Base-by-base conservation (phyloP, 306 rosid species). In the Psophocarpus tetragonolobus region DNA sequence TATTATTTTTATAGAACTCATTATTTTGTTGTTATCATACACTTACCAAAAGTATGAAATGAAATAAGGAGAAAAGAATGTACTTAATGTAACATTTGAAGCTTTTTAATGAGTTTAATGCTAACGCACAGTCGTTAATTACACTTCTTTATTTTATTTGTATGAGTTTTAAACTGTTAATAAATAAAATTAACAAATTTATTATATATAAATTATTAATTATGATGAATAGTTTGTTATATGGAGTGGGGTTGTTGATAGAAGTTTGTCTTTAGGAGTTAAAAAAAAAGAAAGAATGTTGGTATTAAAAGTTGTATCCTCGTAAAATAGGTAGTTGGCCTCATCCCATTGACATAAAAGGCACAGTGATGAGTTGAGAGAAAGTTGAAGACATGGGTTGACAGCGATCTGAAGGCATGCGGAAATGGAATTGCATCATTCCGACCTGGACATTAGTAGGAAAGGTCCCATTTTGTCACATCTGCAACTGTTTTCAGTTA, bases 371-470 rank as follows among this genome's bases (percentile, higher is more conserved):
- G 1, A 68, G 3, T 13, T 13, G 54, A 75, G 60, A 54, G 35
- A 80, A 66, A 73, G 41, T 32, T 51, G 1, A 12, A 53, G 15
- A 53, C 32, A 30, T 51, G 36, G 11, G 66, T 7, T 0, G 79
- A 76, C 71, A 90, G 61, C 29, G 83, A 85, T 66, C 68, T 48
- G 33, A 81, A 80, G 51, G 80, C 70, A 83, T 85, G 86, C 87
- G 91, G 91, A 89, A 81, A 24, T 73, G 91, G 91, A 89, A 81
- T 23, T 73, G 85, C 93, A 89, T 79, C 74, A 87, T 80, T 71
- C 87, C 87, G 73, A 91, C 82, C 78, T 84, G 91, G 97, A 86
- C 82, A 87, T 81, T 87, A 82, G 74, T 85, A 48, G 90, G 97
- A 91, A 63, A 86, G 86, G 87, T 12, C 91, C 91, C 92, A 69